Percentiles rank a stretch among this genome's conserved stretches.
phyloP scores from a whole-genome alignment of 768 basidiomycete species.

The Tephrocybe sp. region DNA sequence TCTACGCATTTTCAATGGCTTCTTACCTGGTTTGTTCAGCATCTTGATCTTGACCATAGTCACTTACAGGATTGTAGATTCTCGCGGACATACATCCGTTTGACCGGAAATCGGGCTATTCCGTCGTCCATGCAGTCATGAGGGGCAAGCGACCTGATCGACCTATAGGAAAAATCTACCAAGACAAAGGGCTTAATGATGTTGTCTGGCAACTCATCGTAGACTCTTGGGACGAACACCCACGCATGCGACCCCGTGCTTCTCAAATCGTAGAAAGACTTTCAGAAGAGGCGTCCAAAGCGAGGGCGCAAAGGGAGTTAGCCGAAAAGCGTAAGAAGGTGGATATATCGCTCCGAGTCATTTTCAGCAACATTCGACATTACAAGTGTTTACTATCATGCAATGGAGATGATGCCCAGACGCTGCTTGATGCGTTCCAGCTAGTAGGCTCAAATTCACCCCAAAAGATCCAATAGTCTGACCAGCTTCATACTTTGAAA shows the following conservation, averaged over 20 bases:
- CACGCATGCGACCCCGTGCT: neutral
- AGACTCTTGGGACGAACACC: neutral
- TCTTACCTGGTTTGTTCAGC: constrained; percentile 6
- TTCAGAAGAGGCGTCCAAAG: neutral
- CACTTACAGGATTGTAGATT: neutral
- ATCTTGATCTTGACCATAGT: neutral
- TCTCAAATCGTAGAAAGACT: neutral
- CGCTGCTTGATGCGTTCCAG: constrained; percentile 1
- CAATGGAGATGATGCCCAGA: neutral
- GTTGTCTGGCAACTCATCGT: neutral
- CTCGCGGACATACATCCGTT: constrained; percentile 7
- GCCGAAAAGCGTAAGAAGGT: neutral
- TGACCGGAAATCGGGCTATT: neutral
- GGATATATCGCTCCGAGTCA: neutral
- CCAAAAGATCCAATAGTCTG: neutral
- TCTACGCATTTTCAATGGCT: constrained; percentile 13
- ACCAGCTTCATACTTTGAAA: neutral
- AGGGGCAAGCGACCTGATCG: neutral
- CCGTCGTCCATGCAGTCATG: neutral
- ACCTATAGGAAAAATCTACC: neutral
- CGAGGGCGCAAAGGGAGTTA: neutral
- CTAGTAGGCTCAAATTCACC: neutral
- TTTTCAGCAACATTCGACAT: neutral
- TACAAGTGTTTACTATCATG: constrained; percentile 2
- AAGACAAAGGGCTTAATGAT: neutral